A percentile compares a stretch with the other conserved stretches of the same genome.
Evolutionary conservation across 306 rosid genomes (phyloP).

Genomic region (Clitoria ternatea): DNA sequence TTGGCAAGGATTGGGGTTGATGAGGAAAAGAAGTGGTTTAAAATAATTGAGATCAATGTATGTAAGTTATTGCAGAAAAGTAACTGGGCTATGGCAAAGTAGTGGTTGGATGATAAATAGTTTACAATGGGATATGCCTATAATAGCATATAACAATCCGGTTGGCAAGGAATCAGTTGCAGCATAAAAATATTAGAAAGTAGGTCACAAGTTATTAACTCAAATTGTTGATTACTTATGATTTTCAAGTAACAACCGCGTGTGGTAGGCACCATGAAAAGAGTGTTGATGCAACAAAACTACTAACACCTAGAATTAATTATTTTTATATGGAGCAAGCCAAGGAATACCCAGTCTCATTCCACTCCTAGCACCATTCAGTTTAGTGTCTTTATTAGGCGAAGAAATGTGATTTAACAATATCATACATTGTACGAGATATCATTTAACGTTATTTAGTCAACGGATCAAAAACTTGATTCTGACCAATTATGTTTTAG

Average conservation of each 20-base stretch:
- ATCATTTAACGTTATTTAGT: too few relatives aligned
- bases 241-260: constrained; percentile 21
- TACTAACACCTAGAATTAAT: background rate
- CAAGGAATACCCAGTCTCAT: background rate
- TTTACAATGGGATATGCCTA: background rate
- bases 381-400: too few relatives aligned
- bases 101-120: constrained; percentile 35
- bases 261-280: constrained; percentile 13
- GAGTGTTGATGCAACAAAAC: constrained; percentile 22
- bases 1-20: background rate
- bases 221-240: constrained; percentile 18
- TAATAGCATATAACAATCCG: background rate
- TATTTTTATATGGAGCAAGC: background rate
- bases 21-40: background rate
- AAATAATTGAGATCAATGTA: background rate
- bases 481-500: too few relatives aligned
- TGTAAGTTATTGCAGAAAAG: constrained; percentile 13
- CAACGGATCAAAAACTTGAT: too few relatives aligned
- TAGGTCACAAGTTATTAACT: constrained; percentile 33
- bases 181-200: constrained; percentile 30
- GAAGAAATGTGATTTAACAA: too few relatives aligned
- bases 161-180: constrained; percentile 36
- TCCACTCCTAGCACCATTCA: background rate
- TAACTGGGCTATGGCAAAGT: constrained; percentile 22
- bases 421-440: too few relatives aligned